Conservation (phyloP, 2,329 filamentous ascomycete genomes). For the Aspergillus eucalypticola region DNA sequence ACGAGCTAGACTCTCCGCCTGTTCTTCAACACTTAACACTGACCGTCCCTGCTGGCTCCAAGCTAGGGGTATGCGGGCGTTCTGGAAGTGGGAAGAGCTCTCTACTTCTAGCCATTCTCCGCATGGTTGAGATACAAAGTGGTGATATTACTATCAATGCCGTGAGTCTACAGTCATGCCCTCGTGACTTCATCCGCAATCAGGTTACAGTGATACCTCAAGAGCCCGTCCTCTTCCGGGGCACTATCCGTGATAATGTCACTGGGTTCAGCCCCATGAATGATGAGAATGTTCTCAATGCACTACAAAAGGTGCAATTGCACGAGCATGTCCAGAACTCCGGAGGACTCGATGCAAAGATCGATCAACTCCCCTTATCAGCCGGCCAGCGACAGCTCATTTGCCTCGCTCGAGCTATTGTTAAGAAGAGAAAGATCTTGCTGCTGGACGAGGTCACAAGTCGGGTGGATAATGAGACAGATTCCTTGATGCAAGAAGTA, state of each 20-base stretch:
- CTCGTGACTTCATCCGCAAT: neutral
- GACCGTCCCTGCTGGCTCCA: neutral
- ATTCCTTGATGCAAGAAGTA: neutral
- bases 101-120: neutral
- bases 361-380: neutral
- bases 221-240: neutral
- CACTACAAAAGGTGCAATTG: neutral
- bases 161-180: slow-evolving; percentile 1
- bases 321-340: neutral
- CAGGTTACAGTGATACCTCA: neutral
- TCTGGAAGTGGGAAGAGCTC: slow-evolving; percentile 2
- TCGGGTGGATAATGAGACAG: neutral
- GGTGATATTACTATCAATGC: neutral
- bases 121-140: neutral
- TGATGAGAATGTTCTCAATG: neutral
- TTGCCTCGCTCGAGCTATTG: neutral
- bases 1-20: neutral
- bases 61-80: neutral
- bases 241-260: neutral
- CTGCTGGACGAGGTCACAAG: neutral
- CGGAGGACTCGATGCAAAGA: neutral
- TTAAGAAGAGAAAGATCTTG: neutral
- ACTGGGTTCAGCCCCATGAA: neutral
- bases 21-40: neutral
- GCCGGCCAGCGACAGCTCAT: neutral